A percentile compares a stretch with the other conserved stretches of the same genome.
phyloP scores from a whole-genome alignment of 2,329 filamentous ascomycete species.

The Neocatenulostroma microsporum region DNA sequence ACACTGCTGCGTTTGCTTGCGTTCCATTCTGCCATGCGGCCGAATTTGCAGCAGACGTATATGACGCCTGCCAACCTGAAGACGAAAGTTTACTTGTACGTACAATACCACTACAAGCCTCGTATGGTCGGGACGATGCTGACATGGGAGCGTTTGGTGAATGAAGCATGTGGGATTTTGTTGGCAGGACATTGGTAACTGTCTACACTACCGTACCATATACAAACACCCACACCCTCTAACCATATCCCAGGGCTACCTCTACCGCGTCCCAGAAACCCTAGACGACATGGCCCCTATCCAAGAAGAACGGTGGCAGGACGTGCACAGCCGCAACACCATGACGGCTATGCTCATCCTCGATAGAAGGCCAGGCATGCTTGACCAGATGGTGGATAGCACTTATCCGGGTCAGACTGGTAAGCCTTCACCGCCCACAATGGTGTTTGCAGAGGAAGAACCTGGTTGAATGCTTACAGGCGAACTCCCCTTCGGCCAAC shows the following conservation, averaged over 20 bases:
- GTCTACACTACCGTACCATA: neutral
- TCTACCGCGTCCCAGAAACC: neutral
- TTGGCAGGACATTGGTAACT: constrained; percentile 12
- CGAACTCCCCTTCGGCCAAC: neutral
- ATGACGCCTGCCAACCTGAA: constrained; percentile 29
- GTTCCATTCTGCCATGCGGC: constrained; percentile 27
- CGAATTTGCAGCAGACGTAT: constrained; percentile 29
- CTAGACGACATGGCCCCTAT: constrained; percentile 1
- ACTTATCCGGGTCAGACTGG: constrained; percentile 17
- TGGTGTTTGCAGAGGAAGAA: too few relatives aligned
- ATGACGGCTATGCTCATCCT: constrained; percentile 12
- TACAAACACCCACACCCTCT: too few relatives aligned
- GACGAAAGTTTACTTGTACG: constrained; percentile 28
- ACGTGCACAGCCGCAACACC: constrained; percentile 8
- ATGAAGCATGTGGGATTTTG: constrained; percentile 34
- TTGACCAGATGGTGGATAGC: constrained; percentile 19
- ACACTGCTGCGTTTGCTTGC: constrained; percentile 23
- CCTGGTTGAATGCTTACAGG: neutral
- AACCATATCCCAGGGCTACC: too few relatives aligned
- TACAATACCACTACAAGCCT: too few relatives aligned
- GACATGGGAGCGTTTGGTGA: too few relatives aligned
- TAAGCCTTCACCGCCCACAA: too few relatives aligned
- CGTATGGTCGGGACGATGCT: too few relatives aligned
- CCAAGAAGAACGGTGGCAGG: constrained; percentile 7
- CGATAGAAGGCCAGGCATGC: constrained; percentile 17